phyloP scores from a whole-genome alignment of 2,329 filamentous ascomycete genomes.

The Rhynchosporium agropyri region DNA sequence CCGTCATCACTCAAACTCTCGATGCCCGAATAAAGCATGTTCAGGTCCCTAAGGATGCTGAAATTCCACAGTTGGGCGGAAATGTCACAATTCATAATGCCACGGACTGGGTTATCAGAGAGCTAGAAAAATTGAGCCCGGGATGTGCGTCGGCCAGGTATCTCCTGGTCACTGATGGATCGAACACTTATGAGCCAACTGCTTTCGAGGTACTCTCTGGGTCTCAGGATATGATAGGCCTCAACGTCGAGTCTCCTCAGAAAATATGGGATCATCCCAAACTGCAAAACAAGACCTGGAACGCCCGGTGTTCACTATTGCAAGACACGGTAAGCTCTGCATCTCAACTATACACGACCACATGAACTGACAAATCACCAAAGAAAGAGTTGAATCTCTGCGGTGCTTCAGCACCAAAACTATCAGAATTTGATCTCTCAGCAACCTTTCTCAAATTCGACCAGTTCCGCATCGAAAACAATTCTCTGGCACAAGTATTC shows the following conservation, averaged over 20 bases:
- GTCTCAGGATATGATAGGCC: slow-evolving; percentile 12
- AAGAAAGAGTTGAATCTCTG: slow-evolving; percentile 19
- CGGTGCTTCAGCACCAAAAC: not conserved
- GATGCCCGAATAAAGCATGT: slow-evolving; percentile 16
- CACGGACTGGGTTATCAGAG: slow-evolving; percentile 21
- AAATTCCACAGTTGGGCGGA: not conserved
- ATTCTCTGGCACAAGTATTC: not conserved
- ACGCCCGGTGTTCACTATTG: slow-evolving; percentile 13
- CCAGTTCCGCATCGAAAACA: slow-evolving; percentile 12
- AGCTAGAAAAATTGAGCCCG: slow-evolving; percentile 1
- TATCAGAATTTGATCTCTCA: slow-evolving; percentile 14
- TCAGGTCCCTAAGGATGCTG: slow-evolving; percentile 3
- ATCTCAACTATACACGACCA: too few relatives aligned
- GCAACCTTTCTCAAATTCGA: slow-evolving; percentile 19
- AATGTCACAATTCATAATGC: slow-evolving; percentile 7
- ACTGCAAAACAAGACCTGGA: slow-evolving; percentile 17
- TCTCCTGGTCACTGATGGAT: slow-evolving; percentile 21
- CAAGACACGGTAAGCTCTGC: slow-evolving; percentile 15
- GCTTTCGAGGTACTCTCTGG: slow-evolving; percentile 18
- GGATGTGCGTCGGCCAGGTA: slow-evolving; percentile 19
- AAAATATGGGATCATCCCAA: slow-evolving; percentile 17
- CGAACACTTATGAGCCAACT: slow-evolving; percentile 17
- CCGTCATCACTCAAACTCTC: slow-evolving; percentile 11
- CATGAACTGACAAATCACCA: not conserved
- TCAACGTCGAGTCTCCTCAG: slow-evolving; percentile 20